Percentiles rank a stretch among this genome's conserved stretches.
Evolutionary conservation across 2,329 filamentous ascomycete species (phyloP).

Genomic region (Ophiocordyceps camponoti-saundersi): DNA sequence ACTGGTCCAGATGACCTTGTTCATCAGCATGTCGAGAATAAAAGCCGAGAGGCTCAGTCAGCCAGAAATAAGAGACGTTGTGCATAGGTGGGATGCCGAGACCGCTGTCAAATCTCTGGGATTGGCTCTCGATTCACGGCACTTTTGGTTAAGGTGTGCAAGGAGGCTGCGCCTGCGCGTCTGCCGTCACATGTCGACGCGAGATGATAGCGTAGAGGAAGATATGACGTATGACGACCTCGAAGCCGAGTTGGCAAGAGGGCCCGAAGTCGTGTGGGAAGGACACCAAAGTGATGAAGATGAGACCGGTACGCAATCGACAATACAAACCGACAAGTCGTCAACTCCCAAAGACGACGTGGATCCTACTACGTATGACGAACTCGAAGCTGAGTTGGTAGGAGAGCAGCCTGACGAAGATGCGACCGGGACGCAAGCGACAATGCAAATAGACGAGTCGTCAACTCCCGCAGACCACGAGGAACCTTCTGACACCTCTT

Average conservation of each 20-base stretch:
- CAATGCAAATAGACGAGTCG: neutral
- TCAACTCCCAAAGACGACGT: too few species aligned
- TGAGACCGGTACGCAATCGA: too few species aligned
- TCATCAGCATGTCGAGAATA: conserved; percentile 53
- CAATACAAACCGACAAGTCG: too few species aligned
- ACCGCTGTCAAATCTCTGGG: conserved; percentile 31
- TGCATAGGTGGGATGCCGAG: conserved; percentile 27
- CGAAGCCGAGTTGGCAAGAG: conserved; percentile 21
- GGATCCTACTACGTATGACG: conserved; percentile 23
- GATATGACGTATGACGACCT: conserved; percentile 26
- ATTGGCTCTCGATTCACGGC: conserved; percentile 16
- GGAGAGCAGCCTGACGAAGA: conserved; percentile 3
- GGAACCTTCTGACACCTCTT: conserved; percentile 1
- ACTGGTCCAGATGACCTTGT: conserved; percentile 51
- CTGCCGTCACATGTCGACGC: conserved; percentile 16
- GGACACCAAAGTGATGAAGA: too few species aligned
- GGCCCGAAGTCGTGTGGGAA: too few species aligned
- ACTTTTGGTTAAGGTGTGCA: conserved; percentile 31
- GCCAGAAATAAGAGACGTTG: conserved; percentile 12
- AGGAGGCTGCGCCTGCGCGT: conserved; percentile 32
- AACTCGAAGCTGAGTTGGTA: conserved; percentile 23
- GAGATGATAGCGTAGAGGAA: conserved; percentile 9
- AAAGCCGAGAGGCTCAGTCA: conserved; percentile 26
- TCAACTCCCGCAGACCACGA: conserved; percentile 7
- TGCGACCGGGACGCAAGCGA: neutral